Base-by-base conservation (phyloP, 2,329 filamentous ascomycete species). In the Diaporthe sp. region DNA sequence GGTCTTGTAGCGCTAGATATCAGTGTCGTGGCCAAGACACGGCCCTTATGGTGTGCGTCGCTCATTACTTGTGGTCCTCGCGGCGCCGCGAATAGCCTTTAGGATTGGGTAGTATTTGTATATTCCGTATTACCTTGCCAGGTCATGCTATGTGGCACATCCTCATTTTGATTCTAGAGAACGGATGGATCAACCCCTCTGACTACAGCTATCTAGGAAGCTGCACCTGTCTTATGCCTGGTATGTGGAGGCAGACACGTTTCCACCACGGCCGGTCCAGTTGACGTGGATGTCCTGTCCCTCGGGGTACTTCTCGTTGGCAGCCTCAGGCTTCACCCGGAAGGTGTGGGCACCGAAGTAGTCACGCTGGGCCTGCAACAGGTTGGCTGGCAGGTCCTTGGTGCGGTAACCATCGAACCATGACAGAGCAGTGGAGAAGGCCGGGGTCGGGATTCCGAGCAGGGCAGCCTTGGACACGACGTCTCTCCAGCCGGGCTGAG, bases 391-490 rank as follows among this genome's bases (percentile, higher is more conserved):
- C 80, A 99, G 92, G 85, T 98, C 92, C 91, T 96, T 95, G 85
- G 96, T 96, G 85, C 97, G 94, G 92, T 98, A 98, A 78, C 97
- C 97, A 85, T 99, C 97, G 88, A 97, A 99, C 95, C 97, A 99
- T 83, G 94, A 96, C 81, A 99, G 92, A 66, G 97, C 97, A 76
- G 97, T 98, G 84, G 94, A 95, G 93, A 99, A 99, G 81, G 94
- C 95, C 55, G 97, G 97, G 72, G 95, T 97, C 78, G 97, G 97
- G 83, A 99, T 97, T 86, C 97, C 97, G 87, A 97, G 94, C 78
- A 97, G 90, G 77, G 96, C 96, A 79, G 94, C 91, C 92, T 97
- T 97, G 88, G 94, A 90, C 80, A 99, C 93, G 78, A 97, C 93
- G 83, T 95, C 92, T 89, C 94, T 92, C 95, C 95, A 98, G 83